Evolutionary conservation across 2,329 filamentous ascomycete species (phyloP).

Genomic region (Pseudogymnoascus sp.): DNA sequence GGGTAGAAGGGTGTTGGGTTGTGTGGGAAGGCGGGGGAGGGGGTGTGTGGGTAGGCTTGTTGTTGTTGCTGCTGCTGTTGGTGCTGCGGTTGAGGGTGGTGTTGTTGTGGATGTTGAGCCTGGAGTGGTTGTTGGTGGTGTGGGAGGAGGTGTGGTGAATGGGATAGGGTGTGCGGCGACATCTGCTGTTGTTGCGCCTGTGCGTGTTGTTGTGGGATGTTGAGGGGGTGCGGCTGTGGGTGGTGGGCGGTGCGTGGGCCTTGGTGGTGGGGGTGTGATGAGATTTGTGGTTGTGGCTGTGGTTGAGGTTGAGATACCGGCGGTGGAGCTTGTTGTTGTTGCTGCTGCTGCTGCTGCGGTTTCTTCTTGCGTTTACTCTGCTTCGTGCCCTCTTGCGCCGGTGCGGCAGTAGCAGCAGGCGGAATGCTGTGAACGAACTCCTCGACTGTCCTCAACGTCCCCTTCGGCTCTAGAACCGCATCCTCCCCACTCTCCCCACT

Average conservation of each 20-base stretch:
- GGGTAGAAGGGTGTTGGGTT: neutral
- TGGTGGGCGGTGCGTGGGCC: neutral
- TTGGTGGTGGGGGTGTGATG: slow-evolving; percentile 1
- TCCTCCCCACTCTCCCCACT: slow-evolving; percentile 77
- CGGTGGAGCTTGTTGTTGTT: neutral
- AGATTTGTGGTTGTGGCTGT: neutral
- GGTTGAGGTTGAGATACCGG: neutral
- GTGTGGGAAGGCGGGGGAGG: neutral
- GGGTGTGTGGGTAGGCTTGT: neutral
- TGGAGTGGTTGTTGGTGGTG: neutral
- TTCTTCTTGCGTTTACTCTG: slow-evolving; percentile 3
- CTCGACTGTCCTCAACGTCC: neutral
- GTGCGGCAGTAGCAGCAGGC: neutral
- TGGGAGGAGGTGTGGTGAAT: neutral
- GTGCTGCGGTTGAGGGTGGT: neutral
- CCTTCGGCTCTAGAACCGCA: slow-evolving; percentile 54
- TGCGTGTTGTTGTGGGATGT: neutral
- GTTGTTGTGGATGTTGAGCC: neutral
- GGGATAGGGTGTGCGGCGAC: neutral
- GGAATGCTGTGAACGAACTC: neutral
- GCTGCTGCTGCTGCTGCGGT: neutral
- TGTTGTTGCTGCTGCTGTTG: neutral
- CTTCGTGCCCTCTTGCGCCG: neutral
- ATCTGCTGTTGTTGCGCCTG: neutral
- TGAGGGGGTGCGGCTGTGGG: neutral